These are phyloP conservation scores for Aristolochia contorta DNA, from an alignment of 164 flowering plant genomes.

Conservation along the genomic window DNA sequence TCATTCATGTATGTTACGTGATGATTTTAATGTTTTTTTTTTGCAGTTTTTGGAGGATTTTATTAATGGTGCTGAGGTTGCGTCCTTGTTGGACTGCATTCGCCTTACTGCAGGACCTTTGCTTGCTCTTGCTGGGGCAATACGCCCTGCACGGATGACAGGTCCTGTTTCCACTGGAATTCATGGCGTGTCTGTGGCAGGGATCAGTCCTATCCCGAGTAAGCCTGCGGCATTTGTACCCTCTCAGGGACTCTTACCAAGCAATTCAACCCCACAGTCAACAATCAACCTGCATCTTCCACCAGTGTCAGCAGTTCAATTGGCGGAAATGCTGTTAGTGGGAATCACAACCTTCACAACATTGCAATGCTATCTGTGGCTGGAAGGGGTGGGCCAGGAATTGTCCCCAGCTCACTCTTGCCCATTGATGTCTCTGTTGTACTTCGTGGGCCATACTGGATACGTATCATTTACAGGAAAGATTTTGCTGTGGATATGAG, in stretches of 20 bases:
- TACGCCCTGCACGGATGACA: slow-evolving; percentile 87
- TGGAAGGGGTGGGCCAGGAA: slow-evolving; percentile 90
- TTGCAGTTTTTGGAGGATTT: slow-evolving; percentile 92
- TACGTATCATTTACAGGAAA: slow-evolving; percentile 84
- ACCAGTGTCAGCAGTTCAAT: slow-evolving; percentile 27
- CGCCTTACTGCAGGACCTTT: slow-evolving; percentile 96
- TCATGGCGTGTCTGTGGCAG: slow-evolving; percentile 37
- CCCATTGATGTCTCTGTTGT: slow-evolving; percentile 99
- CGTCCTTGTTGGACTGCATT: slow-evolving; percentile 92
- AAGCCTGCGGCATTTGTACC: slow-evolving; percentile 45
- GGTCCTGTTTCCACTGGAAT: slow-evolving; percentile 61
- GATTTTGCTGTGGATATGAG: slow-evolving; percentile 97
- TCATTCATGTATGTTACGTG: too few species aligned
- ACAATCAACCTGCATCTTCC: slow-evolving; percentile 31
- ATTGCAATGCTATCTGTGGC: slow-evolving; percentile 72
- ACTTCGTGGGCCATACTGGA: slow-evolving; percentile 95
- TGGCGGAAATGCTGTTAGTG: slow-evolving; percentile 29
- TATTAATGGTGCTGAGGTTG: slow-evolving; percentile 95
- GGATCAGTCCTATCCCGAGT: slow-evolving; percentile 31
- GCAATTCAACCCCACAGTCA: slow-evolving; percentile 31
- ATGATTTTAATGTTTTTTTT: slow-evolving; percentile 1
- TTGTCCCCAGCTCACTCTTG: slow-evolving; percentile 92
- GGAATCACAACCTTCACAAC: slow-evolving; percentile 49
- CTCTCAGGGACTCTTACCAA: slow-evolving; percentile 44
- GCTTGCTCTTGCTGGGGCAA: slow-evolving; percentile 94